Base-by-base conservation (phyloP, 768 basidiomycete genomes). In the Termitomyces sp. region DNA sequence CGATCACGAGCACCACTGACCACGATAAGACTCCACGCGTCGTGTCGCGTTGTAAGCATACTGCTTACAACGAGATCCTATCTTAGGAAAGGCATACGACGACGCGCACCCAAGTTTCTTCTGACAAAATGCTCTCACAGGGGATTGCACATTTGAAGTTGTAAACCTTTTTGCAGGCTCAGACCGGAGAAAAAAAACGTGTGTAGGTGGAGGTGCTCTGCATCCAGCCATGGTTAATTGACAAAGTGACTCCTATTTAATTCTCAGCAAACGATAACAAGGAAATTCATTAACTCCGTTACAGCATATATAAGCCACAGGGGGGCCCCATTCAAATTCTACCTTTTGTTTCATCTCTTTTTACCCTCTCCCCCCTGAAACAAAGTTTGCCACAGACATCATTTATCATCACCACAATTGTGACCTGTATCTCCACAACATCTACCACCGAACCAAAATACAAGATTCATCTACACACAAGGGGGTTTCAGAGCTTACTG, bases 371-470 rank as follows among this genome's bases (percentile, higher is more conserved):
- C 2, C 27, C 27, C 27, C 27, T 27, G 27, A 27, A 27, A 27
- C 27, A 27, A 27, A 27, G n/a, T 76, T 79, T 18, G 79, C 79
- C 9, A 81, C 81, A 6, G 77, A 78, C 58, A 72, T 81, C 36
- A 79, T 66, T 11, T 69, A 80, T 58, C 76, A 81, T 62, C 78
- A 81, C 59, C 68, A 76, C 55, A 73, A 71, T 58, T 81, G 81
- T 61, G 77, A 81, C 57, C n/a, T n/a, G n/a, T n/a, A n/a, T 60
- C 71, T 81, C 39, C 75, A 80, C 65, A 77, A 78, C 51, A 68
- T 72, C 34, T 80, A 79, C 62, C 47, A 59, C 52, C 37, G 52
- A 57, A 47, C 22, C 15, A 6, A 37, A 1, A 34, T 22, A 57
- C 8, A 47, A 58, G 27, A 30, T 46, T 34, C 50, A 45, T 41